Evolutionary conservation across 1,284 basidiomycete species (phyloP).

Genomic region (Tilletia caries): DNA sequence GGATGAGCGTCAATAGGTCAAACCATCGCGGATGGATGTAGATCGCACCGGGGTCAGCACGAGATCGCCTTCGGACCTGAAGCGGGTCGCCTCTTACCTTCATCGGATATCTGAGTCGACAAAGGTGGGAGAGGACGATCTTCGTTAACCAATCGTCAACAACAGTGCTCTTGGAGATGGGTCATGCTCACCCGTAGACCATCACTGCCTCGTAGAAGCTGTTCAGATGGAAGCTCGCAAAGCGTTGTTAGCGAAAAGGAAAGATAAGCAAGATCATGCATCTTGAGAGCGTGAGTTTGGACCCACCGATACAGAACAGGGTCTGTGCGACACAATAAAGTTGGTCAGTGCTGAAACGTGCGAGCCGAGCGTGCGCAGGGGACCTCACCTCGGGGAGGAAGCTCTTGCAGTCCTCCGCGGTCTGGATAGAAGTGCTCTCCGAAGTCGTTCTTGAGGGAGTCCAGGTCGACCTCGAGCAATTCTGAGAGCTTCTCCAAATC

Average conservation of each 20-base stretch:
- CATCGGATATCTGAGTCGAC: neutral
- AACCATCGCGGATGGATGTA: too few species aligned
- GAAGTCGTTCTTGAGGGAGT: constrained; percentile 29
- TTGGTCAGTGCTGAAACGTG: neutral
- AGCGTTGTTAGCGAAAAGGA: neutral
- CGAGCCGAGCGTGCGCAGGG: neutral
- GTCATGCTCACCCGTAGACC: constrained; percentile 33
- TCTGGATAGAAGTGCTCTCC: constrained; percentile 38
- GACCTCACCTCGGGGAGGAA: constrained; percentile 36
- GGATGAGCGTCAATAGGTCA: neutral
- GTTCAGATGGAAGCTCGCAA: neutral
- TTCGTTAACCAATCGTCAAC: neutral
- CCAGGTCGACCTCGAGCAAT: constrained; percentile 26
- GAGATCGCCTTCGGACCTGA: too few species aligned
- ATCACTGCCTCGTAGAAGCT: constrained; percentile 34
- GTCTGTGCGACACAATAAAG: constrained; percentile 14
- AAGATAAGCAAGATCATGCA: neutral
- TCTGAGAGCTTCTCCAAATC: constrained; percentile 33
- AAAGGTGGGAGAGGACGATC: neutral
- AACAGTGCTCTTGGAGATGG: neutral
- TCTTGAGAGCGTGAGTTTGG: too few species aligned
- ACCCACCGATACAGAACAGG: constrained; percentile 23
- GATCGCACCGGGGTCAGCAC: too few species aligned
- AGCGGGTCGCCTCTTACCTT: constrained; percentile 2
- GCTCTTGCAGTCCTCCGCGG: constrained; percentile 33